Percentiles rank a stretch among this genome's conserved stretches.
phyloP scores from a whole-genome alignment of 805 yeast genomes.

The Nakazawaea ernobii region DNA sequence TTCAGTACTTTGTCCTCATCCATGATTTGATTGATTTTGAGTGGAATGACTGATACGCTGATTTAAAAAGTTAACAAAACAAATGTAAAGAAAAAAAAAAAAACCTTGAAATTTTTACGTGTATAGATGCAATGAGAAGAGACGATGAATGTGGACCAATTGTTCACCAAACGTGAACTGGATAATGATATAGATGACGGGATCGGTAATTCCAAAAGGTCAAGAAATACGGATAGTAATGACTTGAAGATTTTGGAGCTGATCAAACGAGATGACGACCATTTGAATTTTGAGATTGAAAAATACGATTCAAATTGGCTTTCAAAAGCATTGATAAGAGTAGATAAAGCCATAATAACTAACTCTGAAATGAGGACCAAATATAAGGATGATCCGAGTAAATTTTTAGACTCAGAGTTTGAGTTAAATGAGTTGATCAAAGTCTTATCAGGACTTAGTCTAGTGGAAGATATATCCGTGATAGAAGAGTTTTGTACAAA shows the following conservation, averaged over 20 bases:
- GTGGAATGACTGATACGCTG: background rate
- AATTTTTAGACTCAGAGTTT: conserved; percentile 11
- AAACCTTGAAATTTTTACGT: background rate
- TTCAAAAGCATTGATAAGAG: background rate
- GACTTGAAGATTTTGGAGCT: background rate
- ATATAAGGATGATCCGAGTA: conserved; percentile 4
- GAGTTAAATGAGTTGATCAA: conserved; percentile 11
- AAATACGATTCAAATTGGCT: conserved; percentile 6
- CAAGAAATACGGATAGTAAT: background rate
- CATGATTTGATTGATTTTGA: conserved; percentile 3
- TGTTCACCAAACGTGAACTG: conserved; percentile 2
- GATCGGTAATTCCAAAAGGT: background rate
- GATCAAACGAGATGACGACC: conserved; percentile 5
- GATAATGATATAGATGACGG: background rate
- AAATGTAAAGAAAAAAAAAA: background rate
- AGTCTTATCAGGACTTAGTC: conserved; percentile 6
- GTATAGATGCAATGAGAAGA: background rate
- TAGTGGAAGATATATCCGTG: background rate
- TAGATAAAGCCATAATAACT: conserved; percentile 2
- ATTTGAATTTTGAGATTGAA: conserved; percentile 7
- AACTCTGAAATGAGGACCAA: conserved; percentile 7
- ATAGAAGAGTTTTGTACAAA: background rate
- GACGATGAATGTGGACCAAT: conserved; percentile 4
- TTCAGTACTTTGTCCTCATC: conserved; percentile 12
- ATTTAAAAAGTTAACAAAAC: background rate